These are phyloP conservation scores for Kluyveromyces dobzhanskii DNA, from an alignment of 805 yeast genomes.

Conservation along the genomic window DNA sequence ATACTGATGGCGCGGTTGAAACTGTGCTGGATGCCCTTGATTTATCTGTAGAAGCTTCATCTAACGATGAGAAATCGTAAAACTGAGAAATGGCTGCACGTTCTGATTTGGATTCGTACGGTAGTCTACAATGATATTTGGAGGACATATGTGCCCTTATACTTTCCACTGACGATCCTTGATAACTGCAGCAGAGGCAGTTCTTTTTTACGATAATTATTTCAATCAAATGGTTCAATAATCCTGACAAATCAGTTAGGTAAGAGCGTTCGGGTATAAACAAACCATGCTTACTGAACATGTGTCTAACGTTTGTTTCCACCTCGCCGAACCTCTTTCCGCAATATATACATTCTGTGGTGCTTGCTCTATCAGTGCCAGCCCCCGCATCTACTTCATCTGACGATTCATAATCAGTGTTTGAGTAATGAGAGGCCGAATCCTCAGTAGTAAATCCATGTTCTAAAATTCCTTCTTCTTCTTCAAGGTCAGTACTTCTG, in stretches of 20 bases:
- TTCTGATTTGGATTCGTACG: slow-evolving; percentile 78
- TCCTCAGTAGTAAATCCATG: slow-evolving; percentile 34
- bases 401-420: slow-evolving; percentile 26
- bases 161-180: slow-evolving; percentile 78
- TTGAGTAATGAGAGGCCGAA: slow-evolving; percentile 15
- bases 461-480: slow-evolving; percentile 47
- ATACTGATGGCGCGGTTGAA: slow-evolving; percentile 24
- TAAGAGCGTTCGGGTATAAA: slow-evolving; percentile 78
- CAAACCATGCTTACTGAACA: slow-evolving; percentile 75
- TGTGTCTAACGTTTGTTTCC: slow-evolving; percentile 60
- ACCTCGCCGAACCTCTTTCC: slow-evolving; percentile 43
- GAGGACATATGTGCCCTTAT: slow-evolving; percentile 81
- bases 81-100: slow-evolving; percentile 67
- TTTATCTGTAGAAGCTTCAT: slow-evolving; percentile 27
- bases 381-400: slow-evolving; percentile 27
- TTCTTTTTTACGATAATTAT: slow-evolving; percentile 75
- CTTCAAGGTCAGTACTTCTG: slow-evolving; percentile 31
- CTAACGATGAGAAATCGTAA: slow-evolving; percentile 74
- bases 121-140: slow-evolving; percentile 82
- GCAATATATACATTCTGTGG: slow-evolving; percentile 49
- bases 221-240: slow-evolving; percentile 68
- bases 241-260: slow-evolving; percentile 59
- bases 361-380: slow-evolving; percentile 31
- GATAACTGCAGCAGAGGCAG: slow-evolving; percentile 74
- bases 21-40: slow-evolving; percentile 22